Conservation (phyloP, 257 asterid genomes). For the Scutellaria barbata region DNA sequence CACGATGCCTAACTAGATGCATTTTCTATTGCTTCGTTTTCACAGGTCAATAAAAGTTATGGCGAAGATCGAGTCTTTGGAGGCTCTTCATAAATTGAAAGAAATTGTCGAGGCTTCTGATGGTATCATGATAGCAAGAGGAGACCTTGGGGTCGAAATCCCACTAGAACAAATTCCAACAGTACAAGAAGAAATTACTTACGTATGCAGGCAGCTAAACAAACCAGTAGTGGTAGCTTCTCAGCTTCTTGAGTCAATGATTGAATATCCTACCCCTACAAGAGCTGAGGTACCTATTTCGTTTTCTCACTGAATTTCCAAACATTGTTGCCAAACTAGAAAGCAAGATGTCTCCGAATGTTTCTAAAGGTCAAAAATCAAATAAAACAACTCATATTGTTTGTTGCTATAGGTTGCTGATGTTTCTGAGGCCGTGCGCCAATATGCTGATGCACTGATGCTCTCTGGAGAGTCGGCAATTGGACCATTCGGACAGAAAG, state of each 20-base stretch:
- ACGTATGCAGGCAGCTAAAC: conserved; percentile 71
- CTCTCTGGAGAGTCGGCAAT: conserved; percentile 94
- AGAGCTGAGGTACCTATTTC: conserved; percentile 72
- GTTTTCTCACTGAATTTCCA: neutral
- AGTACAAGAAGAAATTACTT: conserved; percentile 65
- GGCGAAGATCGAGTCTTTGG: conserved; percentile 83
- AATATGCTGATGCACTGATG: conserved; percentile 88
- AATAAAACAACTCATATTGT: neutral
- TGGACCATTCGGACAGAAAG: conserved; percentile 71
- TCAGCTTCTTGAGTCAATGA: conserved; percentile 88
- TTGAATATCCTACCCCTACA: conserved; percentile 86
- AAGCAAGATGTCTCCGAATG: neutral
- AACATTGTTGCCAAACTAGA: neutral
- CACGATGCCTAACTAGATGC: neutral
- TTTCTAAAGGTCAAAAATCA: neutral
- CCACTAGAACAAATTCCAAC: conserved; percentile 86
- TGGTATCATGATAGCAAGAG: conserved; percentile 94
- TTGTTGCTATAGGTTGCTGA: conserved; percentile 70
- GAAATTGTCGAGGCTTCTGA: conserved; percentile 76
- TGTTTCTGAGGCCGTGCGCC: conserved; percentile 87
- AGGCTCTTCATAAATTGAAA: conserved; percentile 66
- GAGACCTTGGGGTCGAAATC: conserved; percentile 92
- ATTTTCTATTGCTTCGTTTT: neutral
- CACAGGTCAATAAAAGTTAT: conserved; percentile 67
- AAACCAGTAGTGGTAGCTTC: conserved; percentile 89